Evolutionary conservation across 2,329 filamentous ascomycete genomes (phyloP).

Genomic region (Arthrobotrys musiformis): DNA sequence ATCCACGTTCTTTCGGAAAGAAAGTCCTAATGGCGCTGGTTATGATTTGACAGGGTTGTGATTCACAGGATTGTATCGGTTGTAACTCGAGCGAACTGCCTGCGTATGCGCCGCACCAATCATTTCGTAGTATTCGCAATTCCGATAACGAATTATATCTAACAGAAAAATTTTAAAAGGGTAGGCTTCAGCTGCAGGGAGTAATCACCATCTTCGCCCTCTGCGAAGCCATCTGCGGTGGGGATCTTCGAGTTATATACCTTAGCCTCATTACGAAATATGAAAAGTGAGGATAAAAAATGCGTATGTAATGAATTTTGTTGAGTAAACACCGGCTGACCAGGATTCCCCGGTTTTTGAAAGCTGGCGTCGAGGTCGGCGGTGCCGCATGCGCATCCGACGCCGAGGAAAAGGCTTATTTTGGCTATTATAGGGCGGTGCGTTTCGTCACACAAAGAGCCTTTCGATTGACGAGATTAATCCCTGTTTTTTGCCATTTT

Average conservation of each 20-base stretch:
- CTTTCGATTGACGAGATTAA: not conserved
- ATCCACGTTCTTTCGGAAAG: not conserved
- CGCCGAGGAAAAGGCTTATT: constrained; percentile 5
- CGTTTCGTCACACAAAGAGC: not conserved
- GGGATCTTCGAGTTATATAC: not conserved
- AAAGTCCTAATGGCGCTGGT: not conserved
- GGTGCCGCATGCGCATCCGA: constrained; percentile 15
- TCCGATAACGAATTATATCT: not conserved
- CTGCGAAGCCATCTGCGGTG: not conserved
- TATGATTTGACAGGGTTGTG: not conserved
- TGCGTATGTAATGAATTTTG: not conserved
- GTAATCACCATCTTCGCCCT: not conserved
- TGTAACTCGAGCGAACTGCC: not conserved
- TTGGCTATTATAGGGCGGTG: not conserved
- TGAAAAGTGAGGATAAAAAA: not conserved
- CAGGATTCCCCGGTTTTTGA: not conserved
- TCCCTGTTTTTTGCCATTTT: not conserved
- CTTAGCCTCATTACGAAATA: not conserved
- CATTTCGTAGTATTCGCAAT: not conserved
- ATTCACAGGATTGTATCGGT: not conserved
- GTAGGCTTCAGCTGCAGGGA: not conserved
- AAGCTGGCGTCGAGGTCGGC: not conserved
- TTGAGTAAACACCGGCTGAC: not conserved
- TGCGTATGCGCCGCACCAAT: not conserved
- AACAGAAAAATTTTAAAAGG: not conserved